phyloP scores from a whole-genome alignment of 2,329 filamentous ascomycete genomes.

The Alternaria arbusti region DNA sequence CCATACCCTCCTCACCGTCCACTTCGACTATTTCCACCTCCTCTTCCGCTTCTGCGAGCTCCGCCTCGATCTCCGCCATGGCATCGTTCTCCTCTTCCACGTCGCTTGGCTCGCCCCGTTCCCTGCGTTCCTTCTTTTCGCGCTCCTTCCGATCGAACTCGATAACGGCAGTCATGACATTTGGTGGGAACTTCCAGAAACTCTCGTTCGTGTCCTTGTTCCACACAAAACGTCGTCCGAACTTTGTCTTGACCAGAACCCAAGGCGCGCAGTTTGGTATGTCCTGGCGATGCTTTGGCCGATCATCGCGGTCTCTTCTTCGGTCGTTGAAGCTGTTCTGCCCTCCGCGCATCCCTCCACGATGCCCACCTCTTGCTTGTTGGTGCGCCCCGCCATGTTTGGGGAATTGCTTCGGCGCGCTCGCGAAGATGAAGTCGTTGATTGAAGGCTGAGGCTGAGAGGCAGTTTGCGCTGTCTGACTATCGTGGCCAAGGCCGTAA shows the following conservation, averaged over 20 bases:
- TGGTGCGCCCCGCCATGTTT: conserved; percentile 21
- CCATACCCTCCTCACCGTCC: conserved; percentile 50
- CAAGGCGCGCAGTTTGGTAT: conserved; percentile 87
- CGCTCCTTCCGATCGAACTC: conserved; percentile 76
- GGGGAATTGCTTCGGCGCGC: conserved; percentile 28
- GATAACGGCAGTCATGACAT: conserved; percentile 76
- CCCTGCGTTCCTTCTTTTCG: conserved; percentile 63
- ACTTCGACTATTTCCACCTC: conserved; percentile 43
- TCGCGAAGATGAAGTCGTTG: conserved; percentile 54
- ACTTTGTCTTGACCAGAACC: conserved; percentile 91
- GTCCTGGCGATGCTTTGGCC: conserved; percentile 76
- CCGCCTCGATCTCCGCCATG: conserved; percentile 43
- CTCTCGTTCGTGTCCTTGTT: conserved; percentile 86
- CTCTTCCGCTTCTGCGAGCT: conserved; percentile 38
- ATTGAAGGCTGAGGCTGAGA: conserved; percentile 52
- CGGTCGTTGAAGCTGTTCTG: conserved; percentile 65
- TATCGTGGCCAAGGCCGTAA: conserved; percentile 22
- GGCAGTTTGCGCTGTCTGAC: conserved; percentile 55
- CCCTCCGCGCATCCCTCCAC: conserved; percentile 49
- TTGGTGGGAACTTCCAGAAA: conserved; percentile 92
- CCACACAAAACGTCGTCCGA: conserved; percentile 87
- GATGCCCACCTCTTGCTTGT: conserved; percentile 45
- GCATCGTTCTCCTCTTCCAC: conserved; percentile 35
- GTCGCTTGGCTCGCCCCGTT: conserved; percentile 54
- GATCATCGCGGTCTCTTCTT: conserved; percentile 74